These are phyloP conservation scores for Entomortierella beljakovae DNA, from an alignment of 192 early-diverging fungal species.

Conservation along the genomic window DNA sequence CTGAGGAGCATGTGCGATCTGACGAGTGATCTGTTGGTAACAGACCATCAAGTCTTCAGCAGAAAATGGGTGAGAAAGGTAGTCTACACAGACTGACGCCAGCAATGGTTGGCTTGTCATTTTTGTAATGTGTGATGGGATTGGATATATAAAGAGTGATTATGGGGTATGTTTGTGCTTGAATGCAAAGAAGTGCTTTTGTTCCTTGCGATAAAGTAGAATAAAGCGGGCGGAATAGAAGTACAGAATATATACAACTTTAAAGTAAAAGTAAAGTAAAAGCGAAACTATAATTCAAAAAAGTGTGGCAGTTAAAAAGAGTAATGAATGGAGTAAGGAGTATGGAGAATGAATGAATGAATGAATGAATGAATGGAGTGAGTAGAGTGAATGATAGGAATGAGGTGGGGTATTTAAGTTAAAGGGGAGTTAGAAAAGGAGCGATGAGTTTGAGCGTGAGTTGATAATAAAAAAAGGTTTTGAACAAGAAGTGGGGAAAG, in stretches of 20 bases:
- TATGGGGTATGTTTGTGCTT: no score
- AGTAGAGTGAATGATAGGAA: neutral
- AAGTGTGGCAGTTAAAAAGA: neutral
- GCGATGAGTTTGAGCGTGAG: no score
- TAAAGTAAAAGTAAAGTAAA: no score
- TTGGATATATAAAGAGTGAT: neutral
- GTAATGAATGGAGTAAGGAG: neutral
- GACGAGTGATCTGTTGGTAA: conserved; percentile 54
- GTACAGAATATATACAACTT: no score
- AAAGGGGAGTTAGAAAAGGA: no score
- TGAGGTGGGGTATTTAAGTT: neutral
- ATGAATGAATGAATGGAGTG: neutral
- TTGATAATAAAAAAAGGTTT: no score
- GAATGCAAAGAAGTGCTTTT: no score
- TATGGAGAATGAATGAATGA: neutral
- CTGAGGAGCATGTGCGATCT: conserved; percentile 43
- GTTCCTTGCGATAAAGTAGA: no score
- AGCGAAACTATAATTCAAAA: neutral
- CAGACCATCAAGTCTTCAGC: conserved; percentile 46
- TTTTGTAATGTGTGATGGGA: neutral
- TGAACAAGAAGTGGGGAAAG: no score
- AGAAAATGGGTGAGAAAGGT: conserved; percentile 49
- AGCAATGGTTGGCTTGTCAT: conserved; percentile 52
- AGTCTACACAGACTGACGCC: conserved; percentile 48
- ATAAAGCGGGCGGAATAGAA: no score